Conservation (phyloP, 1,284 basidiomycete species). For the Phylloboletellus chloephorus region DNA sequence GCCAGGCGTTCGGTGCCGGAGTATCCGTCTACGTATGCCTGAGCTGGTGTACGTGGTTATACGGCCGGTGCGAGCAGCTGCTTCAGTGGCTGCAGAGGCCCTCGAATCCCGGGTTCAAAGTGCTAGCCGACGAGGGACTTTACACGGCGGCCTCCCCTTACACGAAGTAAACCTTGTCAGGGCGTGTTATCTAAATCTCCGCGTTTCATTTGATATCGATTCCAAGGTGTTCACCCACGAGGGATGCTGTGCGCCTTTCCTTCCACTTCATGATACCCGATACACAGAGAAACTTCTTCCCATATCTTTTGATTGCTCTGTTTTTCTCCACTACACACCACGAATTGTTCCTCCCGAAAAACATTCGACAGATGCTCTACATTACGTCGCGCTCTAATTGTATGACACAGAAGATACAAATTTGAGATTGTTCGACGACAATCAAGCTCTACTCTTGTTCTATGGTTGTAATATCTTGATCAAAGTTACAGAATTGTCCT, state of each 20-base stretch:
- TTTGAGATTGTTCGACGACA: neutral
- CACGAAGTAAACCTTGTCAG: constrained; percentile 3
- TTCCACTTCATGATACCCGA: constrained; percentile 8
- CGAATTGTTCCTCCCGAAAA: neutral
- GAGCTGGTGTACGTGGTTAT: constrained; percentile 26
- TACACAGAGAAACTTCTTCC: constrained; percentile 5
- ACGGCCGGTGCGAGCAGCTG: constrained; percentile 12
- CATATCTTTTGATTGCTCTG: constrained; percentile 2
- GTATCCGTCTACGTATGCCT: constrained; percentile 22
- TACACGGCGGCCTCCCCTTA: constrained; percentile 1
- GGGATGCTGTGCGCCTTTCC: constrained; percentile 5
- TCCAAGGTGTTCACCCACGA: neutral
- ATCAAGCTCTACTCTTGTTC: neutral
- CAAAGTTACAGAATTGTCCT: constrained; percentile 15
- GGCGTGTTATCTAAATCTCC: neutral
- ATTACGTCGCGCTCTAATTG: constrained; percentile 19
- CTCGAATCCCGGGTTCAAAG: neutral
- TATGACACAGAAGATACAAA: constrained; percentile 13
- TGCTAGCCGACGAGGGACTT: constrained; percentile 9
- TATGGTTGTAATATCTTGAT: constrained; percentile 18
- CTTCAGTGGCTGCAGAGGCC: constrained; percentile 8
- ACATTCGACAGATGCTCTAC: neutral
- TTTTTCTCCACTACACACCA: constrained; percentile 8
- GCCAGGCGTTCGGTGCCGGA: constrained; percentile 25
- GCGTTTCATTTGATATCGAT: neutral